Conservation (phyloP, 306 rosid species). For the Pueraria montana region DNA sequence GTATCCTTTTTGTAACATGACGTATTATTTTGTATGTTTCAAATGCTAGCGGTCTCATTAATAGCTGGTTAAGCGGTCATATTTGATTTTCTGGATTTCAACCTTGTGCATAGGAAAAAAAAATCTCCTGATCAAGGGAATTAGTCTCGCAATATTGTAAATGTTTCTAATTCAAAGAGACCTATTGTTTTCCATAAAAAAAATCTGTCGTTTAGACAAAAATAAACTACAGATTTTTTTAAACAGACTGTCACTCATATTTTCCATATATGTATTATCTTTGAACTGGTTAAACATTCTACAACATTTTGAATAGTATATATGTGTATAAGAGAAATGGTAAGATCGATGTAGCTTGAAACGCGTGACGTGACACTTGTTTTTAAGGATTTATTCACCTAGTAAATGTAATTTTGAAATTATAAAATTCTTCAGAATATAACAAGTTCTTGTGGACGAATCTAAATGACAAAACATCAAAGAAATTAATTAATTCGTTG, state of each 20-base stretch:
- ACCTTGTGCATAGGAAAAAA: not conserved
- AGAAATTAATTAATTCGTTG: not conserved
- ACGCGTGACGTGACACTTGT: not conserved
- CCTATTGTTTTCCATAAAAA: not conserved
- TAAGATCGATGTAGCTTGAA: not conserved
- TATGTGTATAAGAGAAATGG: not conserved
- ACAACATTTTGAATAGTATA: not conserved
- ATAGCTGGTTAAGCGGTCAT: not conserved
- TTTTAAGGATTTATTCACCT: not conserved
- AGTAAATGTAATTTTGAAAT: not conserved
- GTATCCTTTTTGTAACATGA: not conserved
- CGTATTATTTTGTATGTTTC: slow-evolving; percentile 16
- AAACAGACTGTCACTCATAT: not conserved
- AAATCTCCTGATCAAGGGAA: not conserved
- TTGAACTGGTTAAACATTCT: slow-evolving; percentile 9
- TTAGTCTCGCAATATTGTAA: not conserved
- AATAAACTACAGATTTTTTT: no score
- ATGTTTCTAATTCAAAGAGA: not conserved
- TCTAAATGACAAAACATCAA: not conserved
- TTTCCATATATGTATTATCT: not conserved
- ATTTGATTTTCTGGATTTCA: not conserved
- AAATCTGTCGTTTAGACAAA: not conserved
- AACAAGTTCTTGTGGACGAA: not conserved
- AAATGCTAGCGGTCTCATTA: not conserved
- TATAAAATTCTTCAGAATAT: not conserved